phyloP scores from a whole-genome alignment of 192 early-diverging fungal species.

The Jimgerdemannia flammicorona region DNA sequence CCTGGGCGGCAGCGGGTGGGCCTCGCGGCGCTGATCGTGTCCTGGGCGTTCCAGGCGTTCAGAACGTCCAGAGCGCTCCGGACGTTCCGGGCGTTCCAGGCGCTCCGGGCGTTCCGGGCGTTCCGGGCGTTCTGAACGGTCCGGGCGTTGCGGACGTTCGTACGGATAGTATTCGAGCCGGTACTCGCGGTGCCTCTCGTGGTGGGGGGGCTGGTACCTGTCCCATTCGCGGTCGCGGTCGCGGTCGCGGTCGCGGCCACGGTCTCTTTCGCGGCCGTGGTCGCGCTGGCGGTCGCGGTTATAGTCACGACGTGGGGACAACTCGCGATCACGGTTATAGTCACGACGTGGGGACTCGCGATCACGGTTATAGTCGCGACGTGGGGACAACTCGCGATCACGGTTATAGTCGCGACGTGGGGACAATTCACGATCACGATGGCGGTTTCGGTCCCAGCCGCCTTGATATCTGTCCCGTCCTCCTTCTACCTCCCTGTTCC shows the following conservation, averaged over 20 bases:
- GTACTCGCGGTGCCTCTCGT: neutral
- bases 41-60: neutral
- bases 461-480: too few relatives aligned
- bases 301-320: constrained; percentile 18
- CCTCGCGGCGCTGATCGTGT: neutral
- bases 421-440: constrained; percentile 27
- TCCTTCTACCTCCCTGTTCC: too few relatives aligned
- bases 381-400: constrained; percentile 27
- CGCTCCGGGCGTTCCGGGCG: neutral
- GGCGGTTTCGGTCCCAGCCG: constrained; percentile 27
- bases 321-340: constrained; percentile 30
- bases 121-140: too few relatives aligned
- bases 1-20: constrained; percentile 4
- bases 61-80: neutral
- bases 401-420: constrained; percentile 24
- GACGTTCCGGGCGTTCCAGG: neutral
- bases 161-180: neutral
- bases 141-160: neutral
- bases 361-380: constrained; percentile 28
- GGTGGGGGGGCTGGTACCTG: neutral
- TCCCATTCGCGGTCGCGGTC: constrained; percentile 19
- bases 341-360: constrained; percentile 22
- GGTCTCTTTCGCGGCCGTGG: constrained; percentile 11
- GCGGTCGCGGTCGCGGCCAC: constrained; percentile 8
- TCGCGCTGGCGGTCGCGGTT: constrained; percentile 16